Evolutionary conservation across 371 early-diverging fungal genomes (phyloP).

Genomic region (Mortierella sp.): DNA sequence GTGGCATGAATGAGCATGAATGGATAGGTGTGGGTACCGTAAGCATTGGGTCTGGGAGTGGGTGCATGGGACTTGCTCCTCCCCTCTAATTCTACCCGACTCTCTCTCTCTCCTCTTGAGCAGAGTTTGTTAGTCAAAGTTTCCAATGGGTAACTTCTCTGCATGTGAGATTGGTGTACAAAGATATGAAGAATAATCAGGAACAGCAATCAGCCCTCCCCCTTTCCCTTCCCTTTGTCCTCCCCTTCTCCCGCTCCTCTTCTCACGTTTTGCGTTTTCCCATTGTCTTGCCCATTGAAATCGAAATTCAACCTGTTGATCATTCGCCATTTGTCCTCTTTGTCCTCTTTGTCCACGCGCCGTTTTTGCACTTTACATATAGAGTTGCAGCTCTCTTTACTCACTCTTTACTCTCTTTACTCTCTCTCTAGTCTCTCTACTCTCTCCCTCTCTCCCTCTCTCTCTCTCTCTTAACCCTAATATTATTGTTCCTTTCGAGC

Average conservation of each 20-base stretch:
- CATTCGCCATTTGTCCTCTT: background rate
- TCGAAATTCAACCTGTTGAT: too few species aligned
- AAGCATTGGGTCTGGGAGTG: background rate
- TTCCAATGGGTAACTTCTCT: conserved; percentile 7
- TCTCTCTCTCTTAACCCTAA: background rate
- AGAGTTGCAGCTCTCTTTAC: background rate
- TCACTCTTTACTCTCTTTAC: background rate
- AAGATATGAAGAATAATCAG: background rate
- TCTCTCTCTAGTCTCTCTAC: background rate
- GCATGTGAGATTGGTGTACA: conserved; percentile 2
- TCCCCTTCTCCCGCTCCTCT: background rate
- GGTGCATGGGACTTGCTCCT: background rate
- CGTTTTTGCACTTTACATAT: background rate
- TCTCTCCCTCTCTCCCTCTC: background rate
- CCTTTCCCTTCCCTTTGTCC: background rate
- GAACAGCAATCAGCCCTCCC: background rate
- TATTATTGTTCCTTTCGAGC: background rate
- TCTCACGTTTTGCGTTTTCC: background rate
- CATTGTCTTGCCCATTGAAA: too few species aligned
- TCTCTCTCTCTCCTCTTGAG: too few species aligned
- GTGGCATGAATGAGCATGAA: background rate
- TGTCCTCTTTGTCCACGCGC: background rate
- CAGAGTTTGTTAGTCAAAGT: background rate
- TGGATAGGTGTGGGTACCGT: too few species aligned
- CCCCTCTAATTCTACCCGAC: too few species aligned